Base-by-base conservation (phyloP, 2,329 filamentous ascomycete genomes). In the Aspergillus terreus region DNA sequence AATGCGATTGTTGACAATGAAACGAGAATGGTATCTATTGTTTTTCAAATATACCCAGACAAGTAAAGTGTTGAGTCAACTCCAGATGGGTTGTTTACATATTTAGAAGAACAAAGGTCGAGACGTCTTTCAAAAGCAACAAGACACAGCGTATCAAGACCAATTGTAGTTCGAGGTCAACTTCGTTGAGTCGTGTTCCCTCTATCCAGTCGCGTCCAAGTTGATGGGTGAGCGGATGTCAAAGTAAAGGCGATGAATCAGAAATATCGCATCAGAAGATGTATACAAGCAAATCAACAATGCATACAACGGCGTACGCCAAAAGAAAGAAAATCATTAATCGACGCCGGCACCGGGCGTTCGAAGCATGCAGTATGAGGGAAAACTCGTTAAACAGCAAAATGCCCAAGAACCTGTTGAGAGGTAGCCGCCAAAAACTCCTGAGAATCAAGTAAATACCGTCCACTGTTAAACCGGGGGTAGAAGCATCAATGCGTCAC, bases 391-490 rank as follows among this genome's bases (percentile, higher is more conserved):
- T 38, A 51, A 23, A 56, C 53, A 50, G 44, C 51, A 59, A 58
- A 58, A 57, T 51, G 57, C 58, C 55, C 56, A 60, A 57, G 55
- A 61, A 69, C 69, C 68, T 72, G 69, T 72, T 72, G 69, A 72
- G 66, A 71, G 69, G 69, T 69, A 58, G 49, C 58, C 61, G 59
- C 50, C 67, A 65, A 58, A 57, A 71, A 71, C 68, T 70, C 69
- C 68, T 47, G 52, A 44, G 55, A 63, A 55, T 51, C 58, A 61
- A 57, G 9, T 62, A 57, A 64, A 56, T 60, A 55, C 54, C 52
- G 51, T 56, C 60, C 61, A 55, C 50, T 59, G 52, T 63, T 54
- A 61, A 62, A 60, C 43, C 36, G 56, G 58, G 55, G 49, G 44
- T 54, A 57, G 49, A 51, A 53, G 51, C 52, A 50, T 55, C 42